A percentile compares a stretch with the other conserved stretches of the same genome.
phyloP scores from a whole-genome alignment of 179 eudicot species.

The Silene coronaria region DNA sequence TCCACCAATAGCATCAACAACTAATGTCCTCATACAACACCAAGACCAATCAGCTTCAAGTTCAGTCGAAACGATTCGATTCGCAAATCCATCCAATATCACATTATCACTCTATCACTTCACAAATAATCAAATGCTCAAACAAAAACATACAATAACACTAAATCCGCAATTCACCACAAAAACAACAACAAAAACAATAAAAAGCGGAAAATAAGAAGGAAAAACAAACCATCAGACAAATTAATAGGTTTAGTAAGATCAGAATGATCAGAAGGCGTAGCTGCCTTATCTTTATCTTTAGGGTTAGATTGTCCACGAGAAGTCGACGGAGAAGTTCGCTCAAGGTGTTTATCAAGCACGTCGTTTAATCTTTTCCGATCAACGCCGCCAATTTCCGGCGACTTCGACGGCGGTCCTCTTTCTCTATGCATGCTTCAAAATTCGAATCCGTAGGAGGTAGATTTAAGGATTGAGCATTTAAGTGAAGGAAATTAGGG shows the following conservation, averaged over 20 bases:
- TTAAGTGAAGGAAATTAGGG: not conserved
- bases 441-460: not conserved
- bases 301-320: slow-evolving; percentile 27
- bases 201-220: not conserved
- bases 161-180: not conserved
- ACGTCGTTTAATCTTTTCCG: slow-evolving; percentile 50
- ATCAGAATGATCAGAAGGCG: slow-evolving; percentile 26
- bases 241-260: slow-evolving; percentile 26
- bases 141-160: no score
- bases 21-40: not conserved
- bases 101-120: not conserved
- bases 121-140: not conserved
- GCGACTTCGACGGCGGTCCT: slow-evolving; percentile 20
- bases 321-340: slow-evolving; percentile 51
- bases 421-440: slow-evolving; percentile 20
- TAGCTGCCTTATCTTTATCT: slow-evolving; percentile 38
- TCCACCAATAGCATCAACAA: not conserved
- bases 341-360: slow-evolving; percentile 56
- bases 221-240: slow-evolving; percentile 45
- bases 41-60: not conserved
- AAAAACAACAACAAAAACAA: not conserved
- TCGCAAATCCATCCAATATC: not conserved
- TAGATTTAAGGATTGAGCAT: not conserved
- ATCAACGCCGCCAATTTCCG: slow-evolving; percentile 23
- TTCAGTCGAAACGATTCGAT: not conserved